A percentile compares a stretch with the other conserved stretches of the same genome.
Conservation (phyloP, 495 filamentous ascomycete species). For the Neurospora sp. region DNA sequence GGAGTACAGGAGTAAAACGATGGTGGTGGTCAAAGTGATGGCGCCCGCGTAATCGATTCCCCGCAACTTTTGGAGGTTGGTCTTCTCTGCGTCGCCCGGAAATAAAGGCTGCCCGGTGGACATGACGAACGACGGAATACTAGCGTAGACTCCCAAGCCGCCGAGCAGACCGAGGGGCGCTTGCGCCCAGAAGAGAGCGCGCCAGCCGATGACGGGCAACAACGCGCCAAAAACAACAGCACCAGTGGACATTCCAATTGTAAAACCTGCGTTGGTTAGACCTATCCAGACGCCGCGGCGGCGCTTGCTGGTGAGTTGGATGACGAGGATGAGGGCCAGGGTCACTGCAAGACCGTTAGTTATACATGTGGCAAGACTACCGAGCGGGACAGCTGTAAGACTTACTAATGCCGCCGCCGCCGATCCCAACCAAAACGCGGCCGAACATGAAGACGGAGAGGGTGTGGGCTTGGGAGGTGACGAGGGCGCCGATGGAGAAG, state of each 20-base stretch:
- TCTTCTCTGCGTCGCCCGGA: slow-evolving; percentile 4
- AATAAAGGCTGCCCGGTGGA: slow-evolving; percentile 11
- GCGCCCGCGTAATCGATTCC: slow-evolving; percentile 62
- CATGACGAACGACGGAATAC: slow-evolving; percentile 39
- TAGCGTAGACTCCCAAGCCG: slow-evolving; percentile 48
- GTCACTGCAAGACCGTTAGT: slow-evolving; percentile 33
- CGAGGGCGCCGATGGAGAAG: slow-evolving; percentile 50
- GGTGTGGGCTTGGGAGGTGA: slow-evolving; percentile 46
- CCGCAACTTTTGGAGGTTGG: slow-evolving; percentile 40
- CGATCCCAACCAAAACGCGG: slow-evolving; percentile 52
- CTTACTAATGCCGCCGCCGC: slow-evolving; percentile 58
- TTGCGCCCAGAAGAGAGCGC: slow-evolving; percentile 59
- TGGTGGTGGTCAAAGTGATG: slow-evolving; percentile 42
- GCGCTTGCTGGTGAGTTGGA: slow-evolving; percentile 54
- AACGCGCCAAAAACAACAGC: slow-evolving; percentile 60
- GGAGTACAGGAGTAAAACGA: slow-evolving; percentile 56
- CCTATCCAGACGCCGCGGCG: slow-evolving; percentile 62
- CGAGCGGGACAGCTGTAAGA: background rate
- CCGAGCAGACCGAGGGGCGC: slow-evolving; percentile 45
- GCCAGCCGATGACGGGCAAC: slow-evolving; percentile 54
- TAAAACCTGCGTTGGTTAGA: slow-evolving; percentile 49
- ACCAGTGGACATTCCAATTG: slow-evolving; percentile 57
- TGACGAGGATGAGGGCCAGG: slow-evolving; percentile 55
- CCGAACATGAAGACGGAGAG: slow-evolving; percentile 57
- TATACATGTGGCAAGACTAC: background rate